phyloP scores from a whole-genome alignment of 495 filamentous ascomycete genomes.

The Clohesyomyces aquaticus region DNA sequence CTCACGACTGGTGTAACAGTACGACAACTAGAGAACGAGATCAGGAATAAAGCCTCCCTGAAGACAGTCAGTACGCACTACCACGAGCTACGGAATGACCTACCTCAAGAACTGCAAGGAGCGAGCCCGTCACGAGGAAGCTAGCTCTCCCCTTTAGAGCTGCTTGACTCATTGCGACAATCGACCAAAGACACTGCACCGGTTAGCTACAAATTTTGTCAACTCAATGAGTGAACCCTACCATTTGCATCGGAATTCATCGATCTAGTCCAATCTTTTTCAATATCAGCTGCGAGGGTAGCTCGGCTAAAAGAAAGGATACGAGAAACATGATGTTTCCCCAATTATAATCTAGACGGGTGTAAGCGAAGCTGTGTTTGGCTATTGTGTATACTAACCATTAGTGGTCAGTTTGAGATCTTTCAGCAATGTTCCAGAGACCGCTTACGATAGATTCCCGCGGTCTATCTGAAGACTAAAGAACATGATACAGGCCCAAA shows the following conservation, averaged over 20 bases:
- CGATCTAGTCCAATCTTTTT: constrained; percentile 30
- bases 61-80: background rate
- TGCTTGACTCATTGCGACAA: constrained; percentile 22
- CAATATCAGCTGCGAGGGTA: constrained; percentile 28
- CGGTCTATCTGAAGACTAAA: too few species aligned
- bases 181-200: too few species aligned
- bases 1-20: constrained; percentile 18
- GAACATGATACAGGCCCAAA: too few species aligned
- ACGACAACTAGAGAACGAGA: constrained; percentile 24
- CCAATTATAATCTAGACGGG: constrained; percentile 29
- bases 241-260: constrained; percentile 33
- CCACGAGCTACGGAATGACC: background rate
- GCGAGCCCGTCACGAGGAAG: constrained; percentile 10
- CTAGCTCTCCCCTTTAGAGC: constrained; percentile 1
- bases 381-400: too few species aligned
- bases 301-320: constrained; percentile 30
- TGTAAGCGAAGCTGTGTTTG: too few species aligned
- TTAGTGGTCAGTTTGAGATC: too few species aligned
- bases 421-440: too few species aligned
- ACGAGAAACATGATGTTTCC: constrained; percentile 12
- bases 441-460: too few species aligned
- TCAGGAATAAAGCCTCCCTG: constrained; percentile 30
- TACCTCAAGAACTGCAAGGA: constrained; percentile 22
- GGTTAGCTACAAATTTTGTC: too few species aligned
- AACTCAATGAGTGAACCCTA: too few species aligned